phyloP scores from a whole-genome alignment of 345 rosid species.

The Hibiscus mutabilis region DNA sequence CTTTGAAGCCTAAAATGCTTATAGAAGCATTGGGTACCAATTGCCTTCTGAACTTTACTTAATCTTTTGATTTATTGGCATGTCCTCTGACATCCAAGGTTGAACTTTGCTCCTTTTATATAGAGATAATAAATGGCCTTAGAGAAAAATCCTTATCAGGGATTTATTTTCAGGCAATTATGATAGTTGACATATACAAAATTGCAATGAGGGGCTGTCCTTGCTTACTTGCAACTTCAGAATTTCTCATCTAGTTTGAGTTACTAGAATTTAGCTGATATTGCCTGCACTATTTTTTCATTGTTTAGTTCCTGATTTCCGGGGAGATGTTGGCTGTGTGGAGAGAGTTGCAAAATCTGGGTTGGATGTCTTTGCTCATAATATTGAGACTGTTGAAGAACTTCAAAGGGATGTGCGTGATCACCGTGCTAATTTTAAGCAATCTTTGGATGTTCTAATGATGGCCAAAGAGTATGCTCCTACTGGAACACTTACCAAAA shows the following conservation, averaged over 20 bases:
- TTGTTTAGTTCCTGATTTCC: slow-evolving; percentile 87
- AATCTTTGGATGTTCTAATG: slow-evolving; percentile 82
- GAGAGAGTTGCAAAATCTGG: slow-evolving; percentile 87
- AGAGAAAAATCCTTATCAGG: not conserved
- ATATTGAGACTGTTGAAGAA: slow-evolving; percentile 95
- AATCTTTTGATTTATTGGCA: not conserved
- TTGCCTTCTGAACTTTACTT: not conserved
- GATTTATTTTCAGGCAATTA: not conserved
- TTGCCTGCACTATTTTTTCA: slow-evolving; percentile 6
- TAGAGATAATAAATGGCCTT: not conserved
- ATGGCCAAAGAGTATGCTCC: slow-evolving; percentile 78
- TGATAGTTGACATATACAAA: not conserved
- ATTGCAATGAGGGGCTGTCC: not conserved
- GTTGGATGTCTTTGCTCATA: slow-evolving; percentile 89
- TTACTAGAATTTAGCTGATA: not conserved
- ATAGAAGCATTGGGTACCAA: slow-evolving; percentile 87
- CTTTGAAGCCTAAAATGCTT: slow-evolving; percentile 73
- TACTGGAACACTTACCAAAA: slow-evolving; percentile 81
- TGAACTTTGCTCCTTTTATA: not conserved
- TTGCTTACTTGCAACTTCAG: not conserved
- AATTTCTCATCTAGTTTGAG: not conserved
- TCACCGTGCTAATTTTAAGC: slow-evolving; percentile 92
- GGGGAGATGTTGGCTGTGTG: slow-evolving; percentile 68
- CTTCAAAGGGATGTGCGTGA: slow-evolving; percentile 86
- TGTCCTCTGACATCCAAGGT: not conserved